Evolutionary conservation across 1,284 basidiomycete genomes (phyloP), one percentile per base, ranked within the genome.

Genomic region (Apiotrichum sp.): DNA sequence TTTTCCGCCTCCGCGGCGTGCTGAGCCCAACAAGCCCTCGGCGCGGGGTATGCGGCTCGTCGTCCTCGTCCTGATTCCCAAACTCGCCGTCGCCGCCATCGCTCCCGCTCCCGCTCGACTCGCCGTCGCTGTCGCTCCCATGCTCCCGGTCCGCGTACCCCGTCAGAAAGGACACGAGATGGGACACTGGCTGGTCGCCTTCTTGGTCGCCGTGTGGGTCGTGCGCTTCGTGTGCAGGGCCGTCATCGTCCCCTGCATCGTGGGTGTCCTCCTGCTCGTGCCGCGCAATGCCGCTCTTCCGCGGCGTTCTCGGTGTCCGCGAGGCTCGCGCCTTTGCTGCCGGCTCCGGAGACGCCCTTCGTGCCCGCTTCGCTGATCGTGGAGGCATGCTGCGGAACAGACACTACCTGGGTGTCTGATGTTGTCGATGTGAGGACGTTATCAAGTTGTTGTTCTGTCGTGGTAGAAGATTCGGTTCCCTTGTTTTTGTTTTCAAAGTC

Each of bases 131-230:
- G 16, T 48, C 55, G 9, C 56, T 55, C 22, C 39, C 57, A 29
- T 45, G 52, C 7, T 47, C 50, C 9, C 56, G 57, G 39, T 60
- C 52, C 14, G 68, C 70, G 48, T 73, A 74, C 8, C 67, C 65
- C 5, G 68, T 72, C 3, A 74, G 61, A 59, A 74, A 74, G 13
- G 72, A 74, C 39, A 74, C 64, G 9, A 74, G 63, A 57, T 74
- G 72, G 1, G 58, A 58, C n/a, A 59, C 62, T 4, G 53, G 47
- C 47, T 39, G 34, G 14, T 29, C 46, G 14, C n/a, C 34, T 13
- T 38, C 36, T 8, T 38, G 7, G 36, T 38, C 36, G 36, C 13
- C 36, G 13, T 38, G 36, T 8, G 22, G 22, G 22, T 22, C 22
- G 22, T 22, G 22, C 22, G 22, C 22, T 22, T 22, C 22, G 22